phyloP scores from a whole-genome alignment of 225 moss, liverwort and hornwort genomes.

The Antitrichia curtipendula region DNA sequence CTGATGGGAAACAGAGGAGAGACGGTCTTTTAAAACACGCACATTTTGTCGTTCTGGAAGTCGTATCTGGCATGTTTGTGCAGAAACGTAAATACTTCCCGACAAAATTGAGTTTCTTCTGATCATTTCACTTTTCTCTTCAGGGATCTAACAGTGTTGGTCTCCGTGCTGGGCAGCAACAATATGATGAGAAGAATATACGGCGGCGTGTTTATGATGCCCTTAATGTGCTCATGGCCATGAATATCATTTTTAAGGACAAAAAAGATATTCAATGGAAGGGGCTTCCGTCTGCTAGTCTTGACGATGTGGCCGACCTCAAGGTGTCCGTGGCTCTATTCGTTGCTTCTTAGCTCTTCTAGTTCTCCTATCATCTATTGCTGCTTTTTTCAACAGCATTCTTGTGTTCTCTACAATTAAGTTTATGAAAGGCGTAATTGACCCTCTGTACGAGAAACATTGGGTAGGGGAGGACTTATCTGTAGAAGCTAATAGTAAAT shows the following conservation, averaged over 20 bases:
- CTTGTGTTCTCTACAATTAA: neutral
- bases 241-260: conserved; percentile 95
- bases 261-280: conserved; percentile 99
- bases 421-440: neutral
- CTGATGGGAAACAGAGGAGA: neutral
- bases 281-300: conserved; percentile 83
- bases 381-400: neutral
- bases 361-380: neutral
- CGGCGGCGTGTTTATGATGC: conserved; percentile 97
- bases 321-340: conserved; percentile 44
- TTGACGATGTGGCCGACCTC: conserved; percentile 64
- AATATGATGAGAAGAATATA: conserved; percentile 97
- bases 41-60: neutral
- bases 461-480: neutral
- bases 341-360: neutral
- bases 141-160: conserved; percentile 38
- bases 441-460: neutral
- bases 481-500: neutral
- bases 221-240: conserved; percentile 95
- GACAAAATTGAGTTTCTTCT: neutral
- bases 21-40: neutral
- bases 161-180: conserved; percentile 68
- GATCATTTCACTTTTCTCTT: conserved; percentile 19
- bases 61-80: neutral
- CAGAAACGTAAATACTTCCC: neutral